Evolutionary conservation across 306 rosid species (phyloP), one percentile per base, ranked within the genome.

Genomic region (Trifolium pratense): DNA sequence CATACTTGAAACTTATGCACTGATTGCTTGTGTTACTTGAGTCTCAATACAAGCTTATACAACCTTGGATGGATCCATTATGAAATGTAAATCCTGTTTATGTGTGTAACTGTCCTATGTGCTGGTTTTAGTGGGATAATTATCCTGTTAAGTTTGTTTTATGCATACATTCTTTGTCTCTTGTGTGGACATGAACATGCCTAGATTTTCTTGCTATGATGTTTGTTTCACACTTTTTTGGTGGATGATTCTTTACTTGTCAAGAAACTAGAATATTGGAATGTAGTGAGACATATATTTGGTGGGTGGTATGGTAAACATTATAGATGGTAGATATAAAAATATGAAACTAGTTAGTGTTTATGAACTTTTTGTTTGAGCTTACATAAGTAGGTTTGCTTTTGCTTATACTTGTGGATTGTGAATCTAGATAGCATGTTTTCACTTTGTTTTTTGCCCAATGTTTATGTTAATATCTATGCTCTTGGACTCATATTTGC

Each of bases 401-500:
- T 68, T 15, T 34, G 48, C 25, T 16, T 68, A 13, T 5, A 7
- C 7, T 11, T 21, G 17, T 29, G 2, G 60, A 5, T 48, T 68
- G 46, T 68, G 73, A 51, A 58, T 58, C 36, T 58, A 11, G 42
- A 29, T 59, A 6, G 8, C 66, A 13, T 29, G 6, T 59, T 58
- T 59, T 59, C 9, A 53, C 37, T 70, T 18, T 69, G 63, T 32
- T 18, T 4, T 34, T 10, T 21, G 16, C 13, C n/a, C 1, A 15
- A 16, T 21, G 40, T 39, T 9, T 15, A 36, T 18, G 6, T 18
- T 7, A 11, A 43, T 43, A 43, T 31, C 18, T 29, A 58, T 31
- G 25, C 42, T 56, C 16, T 17, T 65, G 9, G 16, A 43, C 4
- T 2, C 10, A 11, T 36, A 14, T 66, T 66, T 29, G 26, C 13